Conservation (phyloP, 2,329 filamentous ascomycete genomes). For the Colletotrichum sp. region DNA sequence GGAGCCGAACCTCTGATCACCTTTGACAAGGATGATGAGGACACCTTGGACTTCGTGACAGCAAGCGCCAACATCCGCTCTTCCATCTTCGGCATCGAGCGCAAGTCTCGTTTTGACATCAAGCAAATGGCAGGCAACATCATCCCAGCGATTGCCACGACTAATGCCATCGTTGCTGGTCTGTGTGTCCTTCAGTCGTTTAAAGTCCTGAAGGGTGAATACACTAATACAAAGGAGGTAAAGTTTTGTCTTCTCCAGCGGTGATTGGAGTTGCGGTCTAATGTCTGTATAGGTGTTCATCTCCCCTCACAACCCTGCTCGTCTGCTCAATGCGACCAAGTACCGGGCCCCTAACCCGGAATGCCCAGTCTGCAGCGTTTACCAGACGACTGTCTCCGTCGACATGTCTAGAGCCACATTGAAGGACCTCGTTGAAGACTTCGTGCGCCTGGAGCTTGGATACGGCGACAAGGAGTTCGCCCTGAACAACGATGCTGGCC, state of each 20-base stretch:
- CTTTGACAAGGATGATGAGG: constrained; percentile 97
- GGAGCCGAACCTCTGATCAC: constrained; percentile 70
- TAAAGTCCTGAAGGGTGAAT: constrained; percentile 82
- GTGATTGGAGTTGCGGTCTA: neutral
- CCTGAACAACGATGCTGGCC: constrained; percentile 73
- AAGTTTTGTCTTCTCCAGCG: neutral
- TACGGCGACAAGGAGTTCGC: constrained; percentile 82
- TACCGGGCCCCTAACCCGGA: constrained; percentile 73
- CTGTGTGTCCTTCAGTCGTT: constrained; percentile 92
- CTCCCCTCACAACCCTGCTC: constrained; percentile 66
- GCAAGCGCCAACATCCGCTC: constrained; percentile 90
- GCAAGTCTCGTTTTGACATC: constrained; percentile 91
- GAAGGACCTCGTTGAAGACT: constrained; percentile 76
- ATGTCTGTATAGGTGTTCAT: constrained; percentile 69
- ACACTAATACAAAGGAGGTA: constrained; percentile 76
- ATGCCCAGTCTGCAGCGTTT: constrained; percentile 83
- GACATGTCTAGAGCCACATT: constrained; percentile 77
- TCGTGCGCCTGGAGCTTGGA: constrained; percentile 72
- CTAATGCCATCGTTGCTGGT: constrained; percentile 93
- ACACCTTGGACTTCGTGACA: constrained; percentile 93
- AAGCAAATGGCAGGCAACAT: constrained; percentile 99
- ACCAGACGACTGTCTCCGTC: constrained; percentile 69
- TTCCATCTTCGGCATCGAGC: constrained; percentile 85
- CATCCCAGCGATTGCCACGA: constrained; percentile 97
- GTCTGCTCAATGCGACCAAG: constrained; percentile 63